A percentile compares a stretch with the other conserved stretches of the same genome.
Evolutionary conservation across 2,329 filamentous ascomycete species (phyloP).

Genomic region (Fusarium sororula): DNA sequence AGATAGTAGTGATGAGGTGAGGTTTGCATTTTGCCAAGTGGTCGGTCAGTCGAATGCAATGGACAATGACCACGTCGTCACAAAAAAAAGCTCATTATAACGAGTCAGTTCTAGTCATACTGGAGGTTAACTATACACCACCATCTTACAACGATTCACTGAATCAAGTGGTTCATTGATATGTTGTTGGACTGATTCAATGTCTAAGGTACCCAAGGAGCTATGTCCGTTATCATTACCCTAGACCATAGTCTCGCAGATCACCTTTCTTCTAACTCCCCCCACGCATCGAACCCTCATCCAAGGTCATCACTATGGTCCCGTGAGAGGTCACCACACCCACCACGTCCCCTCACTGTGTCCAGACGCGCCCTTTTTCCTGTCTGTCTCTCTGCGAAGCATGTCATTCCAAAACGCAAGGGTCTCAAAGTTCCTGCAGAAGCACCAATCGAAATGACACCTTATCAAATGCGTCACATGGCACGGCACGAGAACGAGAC

Average conservation of each 20-base stretch:
- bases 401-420: slow-evolving; percentile 28
- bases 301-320: slow-evolving; percentile 27
- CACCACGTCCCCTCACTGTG: background rate
- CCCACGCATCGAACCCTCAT: slow-evolving; percentile 17
- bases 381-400: background rate
- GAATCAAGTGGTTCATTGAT: background rate
- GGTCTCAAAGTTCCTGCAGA: slow-evolving; percentile 35
- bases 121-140: slow-evolving; percentile 1
- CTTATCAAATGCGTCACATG: slow-evolving; percentile 29
- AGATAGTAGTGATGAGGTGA: slow-evolving; percentile 3
- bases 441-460: slow-evolving; percentile 18
- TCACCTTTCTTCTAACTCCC: background rate
- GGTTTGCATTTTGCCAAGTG: background rate
- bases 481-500: slow-evolving; percentile 16
- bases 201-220: background rate
- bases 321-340: slow-evolving; percentile 35
- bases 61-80: background rate
- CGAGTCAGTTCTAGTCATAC: slow-evolving; percentile 6
- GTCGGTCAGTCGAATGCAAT: background rate
- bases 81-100: background rate
- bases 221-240: slow-evolving; percentile 21
- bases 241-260: slow-evolving; percentile 16
- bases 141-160: slow-evolving; percentile 9
- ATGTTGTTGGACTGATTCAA: slow-evolving; percentile 1
- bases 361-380: slow-evolving; percentile 26